These are phyloP conservation scores for Fusarium compactum DNA, from an alignment of 2,329 filamentous ascomycete genomes.

Conservation along the genomic window DNA sequence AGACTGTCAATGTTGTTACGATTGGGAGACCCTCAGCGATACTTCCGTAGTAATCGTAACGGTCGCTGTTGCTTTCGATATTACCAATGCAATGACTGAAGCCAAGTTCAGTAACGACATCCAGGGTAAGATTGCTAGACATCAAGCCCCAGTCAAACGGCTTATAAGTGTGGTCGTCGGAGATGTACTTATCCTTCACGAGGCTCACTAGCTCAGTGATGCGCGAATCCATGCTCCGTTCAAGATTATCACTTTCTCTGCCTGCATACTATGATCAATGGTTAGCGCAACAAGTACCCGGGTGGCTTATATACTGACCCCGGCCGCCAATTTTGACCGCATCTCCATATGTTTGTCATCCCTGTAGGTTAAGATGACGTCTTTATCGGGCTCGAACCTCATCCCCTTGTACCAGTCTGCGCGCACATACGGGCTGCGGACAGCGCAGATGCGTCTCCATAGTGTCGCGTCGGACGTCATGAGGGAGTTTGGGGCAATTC, in stretches of 20 bases:
- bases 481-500: neutral
- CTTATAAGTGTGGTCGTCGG: neutral
- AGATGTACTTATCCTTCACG: neutral
- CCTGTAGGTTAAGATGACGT: rapidly evolving
- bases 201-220: rapidly evolving
- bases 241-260: neutral
- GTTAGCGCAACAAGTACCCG: too few relatives aligned
- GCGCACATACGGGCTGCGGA: neutral
- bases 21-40: neutral
- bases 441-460: neutral
- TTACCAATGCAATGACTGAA: neutral
- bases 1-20: rapidly evolving
- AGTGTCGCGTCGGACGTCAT: neutral
- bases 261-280: neutral
- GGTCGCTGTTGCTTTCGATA: neutral
- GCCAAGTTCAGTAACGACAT: neutral
- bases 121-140: neutral
- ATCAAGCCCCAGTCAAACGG: neutral
- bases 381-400: neutral
- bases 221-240: rapidly evolving
- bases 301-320: neutral
- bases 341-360: neutral
- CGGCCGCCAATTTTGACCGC: neutral
- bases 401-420: neutral
- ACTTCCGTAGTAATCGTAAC: rapidly evolving